A percentile compares a stretch with the other conserved stretches of the same genome.
Evolutionary conservation across 768 basidiomycete genomes (phyloP).

Genomic region (Lentinula raphanica): DNA sequence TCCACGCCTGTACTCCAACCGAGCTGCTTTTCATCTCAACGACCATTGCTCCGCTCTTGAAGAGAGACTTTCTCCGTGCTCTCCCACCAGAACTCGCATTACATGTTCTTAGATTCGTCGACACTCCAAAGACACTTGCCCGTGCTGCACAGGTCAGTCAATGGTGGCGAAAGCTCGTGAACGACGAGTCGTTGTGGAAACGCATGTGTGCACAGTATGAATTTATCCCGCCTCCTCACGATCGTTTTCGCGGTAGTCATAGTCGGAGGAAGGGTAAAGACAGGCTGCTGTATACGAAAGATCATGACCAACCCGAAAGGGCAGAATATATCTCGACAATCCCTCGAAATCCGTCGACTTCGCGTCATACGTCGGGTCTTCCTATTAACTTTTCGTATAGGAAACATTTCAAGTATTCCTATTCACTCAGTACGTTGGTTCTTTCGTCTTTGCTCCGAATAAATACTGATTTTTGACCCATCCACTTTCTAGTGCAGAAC

Average conservation of each 20-base stretch:
- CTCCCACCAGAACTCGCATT: slow-evolving; percentile 69
- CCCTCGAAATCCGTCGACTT: neutral
- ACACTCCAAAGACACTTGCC: slow-evolving; percentile 67
- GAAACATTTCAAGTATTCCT: slow-evolving; percentile 66
- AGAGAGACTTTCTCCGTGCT: slow-evolving; percentile 46
- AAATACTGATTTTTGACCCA: neutral
- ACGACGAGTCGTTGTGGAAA: slow-evolving; percentile 80
- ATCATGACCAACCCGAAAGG: neutral
- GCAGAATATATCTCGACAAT: neutral
- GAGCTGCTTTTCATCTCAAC: slow-evolving; percentile 66
- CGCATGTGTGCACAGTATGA: slow-evolving; percentile 59
- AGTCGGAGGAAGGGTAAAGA: slow-evolving; percentile 2
- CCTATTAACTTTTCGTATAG: slow-evolving; percentile 49
- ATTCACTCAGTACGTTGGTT: slow-evolving; percentile 56
- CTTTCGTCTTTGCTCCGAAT: slow-evolving; percentile 8
- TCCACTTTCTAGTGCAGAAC: slow-evolving; percentile 52
- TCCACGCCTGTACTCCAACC: slow-evolving; percentile 48
- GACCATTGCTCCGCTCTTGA: slow-evolving; percentile 58
- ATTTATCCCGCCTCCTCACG: slow-evolving; percentile 32
- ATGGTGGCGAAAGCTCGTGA: slow-evolving; percentile 63
- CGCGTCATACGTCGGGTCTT: neutral
- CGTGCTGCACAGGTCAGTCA: slow-evolving; percentile 66
- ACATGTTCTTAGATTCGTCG: slow-evolving; percentile 70
- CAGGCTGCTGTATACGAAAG: neutral
- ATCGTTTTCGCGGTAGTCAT: neutral